phyloP scores from a whole-genome alignment of 768 basidiomycete species.

The Auricularia heimuer region DNA sequence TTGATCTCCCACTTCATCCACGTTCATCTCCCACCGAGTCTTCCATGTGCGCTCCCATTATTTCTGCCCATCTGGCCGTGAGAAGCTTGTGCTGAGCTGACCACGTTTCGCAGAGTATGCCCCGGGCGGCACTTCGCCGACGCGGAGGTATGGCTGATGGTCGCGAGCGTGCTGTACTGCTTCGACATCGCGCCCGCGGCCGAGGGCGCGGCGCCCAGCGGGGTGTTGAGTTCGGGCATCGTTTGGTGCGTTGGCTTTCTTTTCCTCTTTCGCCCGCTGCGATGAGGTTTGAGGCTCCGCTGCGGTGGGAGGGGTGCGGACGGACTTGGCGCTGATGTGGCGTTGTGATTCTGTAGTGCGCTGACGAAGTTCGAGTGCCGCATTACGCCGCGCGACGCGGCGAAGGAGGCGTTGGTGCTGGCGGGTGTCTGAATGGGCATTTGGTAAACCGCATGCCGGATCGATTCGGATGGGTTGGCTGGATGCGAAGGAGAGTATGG shows the following conservation, averaged over 20 bases:
- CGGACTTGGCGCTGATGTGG: background rate
- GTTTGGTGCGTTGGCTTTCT: background rate
- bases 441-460: too few relatives aligned
- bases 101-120: slow-evolving; percentile 9
- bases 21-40: too few relatives aligned
- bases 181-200: slow-evolving; percentile 9
- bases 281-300: too few relatives aligned
- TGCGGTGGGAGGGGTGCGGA: too few relatives aligned
- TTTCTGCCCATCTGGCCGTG: too few relatives aligned
- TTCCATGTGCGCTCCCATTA: too few relatives aligned
- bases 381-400: background rate
- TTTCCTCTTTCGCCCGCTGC: too few relatives aligned
- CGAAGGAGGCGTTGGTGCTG: background rate
- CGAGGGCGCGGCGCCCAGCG: background rate
- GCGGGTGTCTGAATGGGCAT: too few relatives aligned
- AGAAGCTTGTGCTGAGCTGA: too few relatives aligned
- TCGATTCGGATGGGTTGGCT: too few relatives aligned
- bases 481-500: too few relatives aligned
- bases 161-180: slow-evolving; percentile 11
- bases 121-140: slow-evolving; percentile 12
- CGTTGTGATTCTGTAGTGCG: background rate
- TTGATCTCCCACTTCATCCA: too few relatives aligned
- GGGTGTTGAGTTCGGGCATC: background rate
- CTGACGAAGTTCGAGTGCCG: background rate
- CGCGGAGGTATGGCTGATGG: slow-evolving; percentile 7